Evolutionary conservation across 495 filamentous ascomycete genomes (phyloP), one percentile per base, ranked within the genome.

Genomic region (Talaromyces nanjingensis): DNA sequence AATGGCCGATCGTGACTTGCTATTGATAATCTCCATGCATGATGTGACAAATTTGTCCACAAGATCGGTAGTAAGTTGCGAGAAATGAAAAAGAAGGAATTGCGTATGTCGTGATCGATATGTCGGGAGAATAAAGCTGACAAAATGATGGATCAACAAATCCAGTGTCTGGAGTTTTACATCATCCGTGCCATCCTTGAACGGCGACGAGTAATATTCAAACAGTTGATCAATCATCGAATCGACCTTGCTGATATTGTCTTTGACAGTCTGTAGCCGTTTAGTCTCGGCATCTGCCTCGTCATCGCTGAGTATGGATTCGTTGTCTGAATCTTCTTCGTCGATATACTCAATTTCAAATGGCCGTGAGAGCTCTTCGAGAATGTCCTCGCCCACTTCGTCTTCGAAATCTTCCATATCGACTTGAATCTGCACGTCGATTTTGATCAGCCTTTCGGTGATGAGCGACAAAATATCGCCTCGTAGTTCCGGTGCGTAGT

Each of bases 61-160:
- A 29, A 96, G 84, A 42, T 77, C 76, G 2, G 89, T 86, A 0
- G 89, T 90, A 39, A 78, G 79, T 71, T 97, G 91, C 16, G 89
- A 88, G 69, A 96, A 96, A 74, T 96, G 93, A 78, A 98, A 98
- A 45, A 98, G 84, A 4, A 96, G 83, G 69, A 96, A 96, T 71
- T 96, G 91, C 0, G 90, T 87, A 74, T 94, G 91, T 52, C 93
- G 88, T 22, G 89, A 92, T 49, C 87, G 88, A 72, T 92, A 89
- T 24, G 91, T 94, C 20, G 93, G 92, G 16, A 98, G 82, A 64
- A 99, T 92, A 64, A 89, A 90, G 63, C 81, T 89, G 47, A 85
- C 78, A 69, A 99, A 98, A 70, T 93, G 90, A 58, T 85, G 83
- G 49, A 97, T 74, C 3, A 99, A 76, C 49, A 90, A 86, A 62